Base-by-base conservation (phyloP, 202 grass and related monocot species). In the Thinopyrum obtusiflorum region DNA sequence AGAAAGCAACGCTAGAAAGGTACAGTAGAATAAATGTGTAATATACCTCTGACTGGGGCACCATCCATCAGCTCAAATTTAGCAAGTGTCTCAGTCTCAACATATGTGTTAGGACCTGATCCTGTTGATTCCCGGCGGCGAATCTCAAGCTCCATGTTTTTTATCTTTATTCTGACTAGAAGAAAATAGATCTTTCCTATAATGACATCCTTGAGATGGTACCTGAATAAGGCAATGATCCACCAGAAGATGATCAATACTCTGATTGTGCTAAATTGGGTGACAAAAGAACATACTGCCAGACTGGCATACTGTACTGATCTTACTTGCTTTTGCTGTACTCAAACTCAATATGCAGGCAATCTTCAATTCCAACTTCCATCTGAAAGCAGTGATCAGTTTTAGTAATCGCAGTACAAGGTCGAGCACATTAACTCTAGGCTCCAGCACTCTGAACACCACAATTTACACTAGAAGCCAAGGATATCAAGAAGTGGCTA, bases 331-430 rank as follows among this genome's bases (percentile, higher is more conserved):
- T 93, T 89, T 98, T 95, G 91, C 87, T 98, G 82, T 98, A 98
- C 77, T 98, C 95, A 63, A 98, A 98, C 81, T 98, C 93, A 72
- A 98, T 98, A 79, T 95, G 95, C 83, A 98, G 90, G 29, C 93
- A 98, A 83, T 98, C 95, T 92, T 98, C 95, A 80, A 98, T 98
- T 76, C 95, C 95, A 87, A 98, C 95, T 92, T 98, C 95, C 93
- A 98, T 98, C 95, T 98, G 84, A 65, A 70, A 85, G 20, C 39
- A 62, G 71, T 14, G 44, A 76, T 14, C 31, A 61, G 25, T 73
- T 84, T 9, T 39, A 64, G 10, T 61, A 7, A 70, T 28, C 37
- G 29, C 5, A 85, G 36, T 53, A 40, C 9, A 20, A 72, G 11
- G 14, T 65, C 13, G 14, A 73, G 24, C 71, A 25, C 25, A 46